Percentiles rank a stretch among this genome's conserved stretches.
Evolutionary conservation across 768 basidiomycete species (phyloP).

Genomic region (Macrolepiota fuliginosa): DNA sequence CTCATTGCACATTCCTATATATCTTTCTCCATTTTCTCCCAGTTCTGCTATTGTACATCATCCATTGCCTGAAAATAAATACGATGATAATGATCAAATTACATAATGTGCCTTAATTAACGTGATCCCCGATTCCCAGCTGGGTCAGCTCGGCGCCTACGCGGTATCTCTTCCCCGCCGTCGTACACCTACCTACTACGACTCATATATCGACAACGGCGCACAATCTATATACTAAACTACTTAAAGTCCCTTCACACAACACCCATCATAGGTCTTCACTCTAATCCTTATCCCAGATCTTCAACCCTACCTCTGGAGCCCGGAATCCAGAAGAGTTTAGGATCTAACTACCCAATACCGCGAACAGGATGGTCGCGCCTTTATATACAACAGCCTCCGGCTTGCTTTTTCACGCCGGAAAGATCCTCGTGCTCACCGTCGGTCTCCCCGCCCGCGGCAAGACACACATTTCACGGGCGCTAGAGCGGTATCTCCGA

Average conservation of each 20-base stretch:
- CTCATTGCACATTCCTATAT: not conserved
- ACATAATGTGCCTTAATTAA: not conserved
- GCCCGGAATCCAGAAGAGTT: too few species aligned
- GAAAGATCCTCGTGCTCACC: slow-evolving; percentile 91
- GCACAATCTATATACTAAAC: not conserved
- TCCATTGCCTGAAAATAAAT: slow-evolving; percentile 2
- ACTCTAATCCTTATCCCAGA: not conserved
- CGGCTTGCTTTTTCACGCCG: slow-evolving; percentile 85
- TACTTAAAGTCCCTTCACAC: not conserved
- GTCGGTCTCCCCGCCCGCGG: slow-evolving; percentile 93
- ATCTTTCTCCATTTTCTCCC: slow-evolving; percentile 6
- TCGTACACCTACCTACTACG: not conserved
- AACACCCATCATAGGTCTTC: not conserved
- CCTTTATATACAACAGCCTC: slow-evolving; percentile 93
- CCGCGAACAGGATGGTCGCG: slow-evolving; percentile 76
- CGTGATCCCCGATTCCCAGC: too few species aligned
- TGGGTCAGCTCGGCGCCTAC: too few species aligned
- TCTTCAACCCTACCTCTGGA: not conserved
- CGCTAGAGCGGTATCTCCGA: slow-evolving; percentile 93
- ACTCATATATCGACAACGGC: not conserved
- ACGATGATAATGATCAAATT: not conserved
- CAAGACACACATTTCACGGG: slow-evolving; percentile 95
- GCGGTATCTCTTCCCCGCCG: not conserved
- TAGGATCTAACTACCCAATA: too few species aligned
- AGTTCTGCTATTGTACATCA: slow-evolving; percentile 1